Base-by-base conservation (phyloP, 2,329 filamentous ascomycete species). In the Trichoderma simmonsii region DNA sequence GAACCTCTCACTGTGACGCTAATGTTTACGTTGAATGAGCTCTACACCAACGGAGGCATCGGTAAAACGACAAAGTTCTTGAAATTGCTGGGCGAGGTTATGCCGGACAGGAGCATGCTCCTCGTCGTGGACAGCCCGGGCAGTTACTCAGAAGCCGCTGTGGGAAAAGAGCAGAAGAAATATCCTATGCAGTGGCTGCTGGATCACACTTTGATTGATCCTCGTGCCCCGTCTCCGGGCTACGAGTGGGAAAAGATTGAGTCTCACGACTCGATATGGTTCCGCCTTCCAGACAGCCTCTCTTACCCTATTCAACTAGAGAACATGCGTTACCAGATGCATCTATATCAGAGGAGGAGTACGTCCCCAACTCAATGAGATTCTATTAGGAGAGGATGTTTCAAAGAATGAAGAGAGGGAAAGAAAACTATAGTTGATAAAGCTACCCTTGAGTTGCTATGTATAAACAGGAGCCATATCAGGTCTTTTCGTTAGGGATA, bases 141-240 rank as follows among this genome's bases (percentile, higher is more conserved):
- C 1, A 97, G 92, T 81, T 98, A 98, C 81, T 96, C 95, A 0
- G 93, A 94, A 71, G 87, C 97, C 4, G 88, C 88, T 0, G 81
- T 98, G 0, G 91, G 91, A 4, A 86, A 86, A 73, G 84, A 86
- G 60, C 82, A 83, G 77, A 87, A 88, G 74, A 90, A 88, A 73
- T 98, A 98, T 79, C 95, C 95, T 0, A 98, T 98, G 94, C 91
- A 93, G 77, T 98, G 94, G 91, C 84, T 99, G 18, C 85, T 99
- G 2, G 92, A 98, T 77, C 92, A 96, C 78, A 92, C 93, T 2
- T 82, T 99, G 24, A 80, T 93, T 14, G 79, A 86, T 56, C 80
- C 76, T 48, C 75, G 79, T 30, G 76, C 79, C n/a, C 78, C 77
- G 9, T 57, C 63, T 26, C 34, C 21, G 28, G 69, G 78, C 2